Percentiles rank a stretch among this genome's conserved stretches.
Evolutionary conservation across 2,329 filamentous ascomycete species (phyloP).

Genomic region (Alternaria panax): DNA sequence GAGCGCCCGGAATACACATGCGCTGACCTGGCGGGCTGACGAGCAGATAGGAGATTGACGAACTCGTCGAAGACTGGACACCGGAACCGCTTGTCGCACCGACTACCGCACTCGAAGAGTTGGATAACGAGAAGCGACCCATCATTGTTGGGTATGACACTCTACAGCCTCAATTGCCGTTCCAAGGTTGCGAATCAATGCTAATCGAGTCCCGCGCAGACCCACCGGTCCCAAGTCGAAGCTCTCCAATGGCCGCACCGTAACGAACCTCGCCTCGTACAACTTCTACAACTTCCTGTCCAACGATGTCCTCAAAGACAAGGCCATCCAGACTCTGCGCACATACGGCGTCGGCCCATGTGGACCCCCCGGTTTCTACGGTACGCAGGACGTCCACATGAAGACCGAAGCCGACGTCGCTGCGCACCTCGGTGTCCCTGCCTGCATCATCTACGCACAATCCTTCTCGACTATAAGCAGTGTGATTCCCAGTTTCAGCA

Average conservation of each 20-base stretch:
- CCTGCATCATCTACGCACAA: slow-evolving; percentile 94
- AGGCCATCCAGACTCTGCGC: slow-evolving; percentile 90
- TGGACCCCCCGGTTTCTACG: slow-evolving; percentile 96
- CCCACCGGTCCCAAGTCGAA: slow-evolving; percentile 91
- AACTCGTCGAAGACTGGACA: slow-evolving; percentile 94
- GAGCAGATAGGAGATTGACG: slow-evolving; percentile 79
- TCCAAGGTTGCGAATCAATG: not conserved
- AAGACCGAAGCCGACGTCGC: slow-evolving; percentile 95
- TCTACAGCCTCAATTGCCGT: not conserved
- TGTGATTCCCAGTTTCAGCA: slow-evolving; percentile 95
- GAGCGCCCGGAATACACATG: not conserved
- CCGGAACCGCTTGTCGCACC: slow-evolving; percentile 87
- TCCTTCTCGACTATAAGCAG: slow-evolving; percentile 96
- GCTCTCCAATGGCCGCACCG: slow-evolving; percentile 85
- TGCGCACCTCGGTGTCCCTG: slow-evolving; percentile 82
- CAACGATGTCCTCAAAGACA: slow-evolving; percentile 92
- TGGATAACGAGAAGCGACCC: slow-evolving; percentile 83
- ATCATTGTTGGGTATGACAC: slow-evolving; percentile 79
- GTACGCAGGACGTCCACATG: slow-evolving; percentile 97
- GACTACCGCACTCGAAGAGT: slow-evolving; percentile 76
- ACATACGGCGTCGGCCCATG: slow-evolving; percentile 97
- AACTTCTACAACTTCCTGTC: slow-evolving; percentile 98
- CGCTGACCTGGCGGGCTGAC: slow-evolving; percentile 7
- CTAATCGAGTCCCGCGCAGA: slow-evolving; percentile 55
- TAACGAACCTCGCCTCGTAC: slow-evolving; percentile 91